A percentile compares a stretch with the other conserved stretches of the same genome.
Conservation (phyloP, 768 basidiomycete species). For the Trichaptum fuscoviolaceum region DNA sequence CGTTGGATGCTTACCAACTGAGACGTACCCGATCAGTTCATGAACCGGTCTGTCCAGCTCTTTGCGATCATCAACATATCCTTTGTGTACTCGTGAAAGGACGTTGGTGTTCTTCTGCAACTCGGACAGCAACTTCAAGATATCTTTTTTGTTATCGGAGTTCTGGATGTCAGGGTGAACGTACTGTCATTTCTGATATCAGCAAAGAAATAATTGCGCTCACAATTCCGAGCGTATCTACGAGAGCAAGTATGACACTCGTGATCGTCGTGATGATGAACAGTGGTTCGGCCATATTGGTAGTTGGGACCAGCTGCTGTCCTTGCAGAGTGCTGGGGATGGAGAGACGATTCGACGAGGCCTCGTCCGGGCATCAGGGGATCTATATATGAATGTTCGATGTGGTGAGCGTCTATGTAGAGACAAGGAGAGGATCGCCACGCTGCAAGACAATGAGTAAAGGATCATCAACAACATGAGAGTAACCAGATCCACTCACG, state of each 20-base stretch:
- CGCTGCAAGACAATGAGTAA: no score
- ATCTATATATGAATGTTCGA: no score
- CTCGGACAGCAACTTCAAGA: not conserved
- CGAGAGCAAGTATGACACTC: not conserved
- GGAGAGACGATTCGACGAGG: no score
- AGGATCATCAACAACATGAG: no score
- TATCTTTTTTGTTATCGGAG: not conserved
- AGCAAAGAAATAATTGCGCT: not conserved
- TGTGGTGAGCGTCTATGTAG: no score
- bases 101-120: not conserved
- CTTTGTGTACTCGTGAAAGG: not conserved
- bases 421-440: no score
- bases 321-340: no score
- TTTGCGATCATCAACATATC: not conserved
- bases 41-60: not conserved
- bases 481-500: no score
- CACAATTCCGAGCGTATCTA: not conserved
- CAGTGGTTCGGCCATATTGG: not conserved
- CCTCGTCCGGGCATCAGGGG: no score
- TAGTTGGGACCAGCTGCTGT: no score
- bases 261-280: not conserved
- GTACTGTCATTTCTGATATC: not conserved
- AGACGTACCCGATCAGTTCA: not conserved
- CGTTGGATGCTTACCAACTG: no score
- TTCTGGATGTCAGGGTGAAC: not conserved